Conservation (phyloP, 2,329 filamentous ascomycete species). For the Ophiocordyceps polyrhachis-furcata region DNA sequence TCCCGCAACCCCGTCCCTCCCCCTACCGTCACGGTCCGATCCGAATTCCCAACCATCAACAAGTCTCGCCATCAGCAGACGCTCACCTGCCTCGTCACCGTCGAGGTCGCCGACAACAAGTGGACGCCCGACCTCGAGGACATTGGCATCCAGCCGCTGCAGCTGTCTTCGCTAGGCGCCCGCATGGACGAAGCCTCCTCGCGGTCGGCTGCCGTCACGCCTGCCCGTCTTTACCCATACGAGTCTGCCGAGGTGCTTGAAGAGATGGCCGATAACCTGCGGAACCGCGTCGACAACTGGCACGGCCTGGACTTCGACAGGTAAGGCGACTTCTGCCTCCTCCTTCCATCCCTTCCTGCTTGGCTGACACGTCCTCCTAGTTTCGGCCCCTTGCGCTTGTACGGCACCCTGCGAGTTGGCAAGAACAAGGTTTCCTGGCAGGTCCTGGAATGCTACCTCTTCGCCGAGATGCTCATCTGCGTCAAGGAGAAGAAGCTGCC, state of each 20-base stretch:
- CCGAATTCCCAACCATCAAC: slow-evolving; percentile 88
- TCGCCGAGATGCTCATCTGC: slow-evolving; percentile 97
- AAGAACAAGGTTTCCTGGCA: slow-evolving; percentile 97
- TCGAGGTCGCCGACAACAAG: slow-evolving; percentile 84
- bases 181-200: slow-evolving; percentile 34
- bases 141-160: slow-evolving; percentile 34
- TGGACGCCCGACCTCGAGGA: slow-evolving; percentile 80
- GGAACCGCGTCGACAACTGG: slow-evolving; percentile 91
- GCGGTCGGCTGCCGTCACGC: slow-evolving; percentile 39
- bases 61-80: slow-evolving; percentile 87
- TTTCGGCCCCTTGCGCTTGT: slow-evolving; percentile 80
- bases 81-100: slow-evolving; percentile 79
- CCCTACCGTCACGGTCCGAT: slow-evolving; percentile 83
- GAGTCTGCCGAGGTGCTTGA: slow-evolving; percentile 62
- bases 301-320: slow-evolving; percentile 84
- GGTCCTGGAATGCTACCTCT: slow-evolving; percentile 90
- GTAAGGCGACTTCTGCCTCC: slow-evolving; percentile 19
- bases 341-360: neutral
- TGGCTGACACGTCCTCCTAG: slow-evolving; percentile 19
- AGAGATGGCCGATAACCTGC: slow-evolving; percentile 69
- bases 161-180: slow-evolving; percentile 18
- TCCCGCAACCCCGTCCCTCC: slow-evolving; percentile 76
- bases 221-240: slow-evolving; percentile 44
- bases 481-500: slow-evolving; percentile 85
- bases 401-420: slow-evolving; percentile 78